phyloP scores from a whole-genome alignment of 495 filamentous ascomycete genomes.

The Physcia stellaris region DNA sequence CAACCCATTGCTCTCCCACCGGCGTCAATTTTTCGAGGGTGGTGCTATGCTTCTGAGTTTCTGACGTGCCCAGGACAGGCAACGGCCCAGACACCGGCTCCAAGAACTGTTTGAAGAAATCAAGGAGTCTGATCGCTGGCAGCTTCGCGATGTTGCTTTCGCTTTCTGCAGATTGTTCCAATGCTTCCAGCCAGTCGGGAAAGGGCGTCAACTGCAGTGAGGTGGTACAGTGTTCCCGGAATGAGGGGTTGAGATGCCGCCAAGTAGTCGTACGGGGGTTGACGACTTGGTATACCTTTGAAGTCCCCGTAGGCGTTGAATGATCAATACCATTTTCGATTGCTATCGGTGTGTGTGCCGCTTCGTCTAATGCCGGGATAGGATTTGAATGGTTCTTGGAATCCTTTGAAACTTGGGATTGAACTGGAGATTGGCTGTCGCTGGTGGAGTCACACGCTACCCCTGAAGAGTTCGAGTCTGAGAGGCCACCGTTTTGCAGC shows the following conservation, averaged over 20 bases:
- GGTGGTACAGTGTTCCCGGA: neutral
- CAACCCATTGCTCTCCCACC: no score
- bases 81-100: no score
- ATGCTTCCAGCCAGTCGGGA: conserved; percentile 1
- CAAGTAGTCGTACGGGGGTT: conserved; percentile 4
- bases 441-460: neutral
- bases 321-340: neutral
- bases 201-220: neutral
- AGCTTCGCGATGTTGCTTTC: no score
- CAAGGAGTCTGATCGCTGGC: no score
- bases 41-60: no score
- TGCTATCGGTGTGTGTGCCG: neutral
- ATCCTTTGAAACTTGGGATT: neutral
- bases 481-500: neutral
- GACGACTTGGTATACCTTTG: conserved; percentile 2
- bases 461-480: neutral
- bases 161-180: no score
- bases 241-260: neutral
- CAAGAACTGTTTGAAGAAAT: no score
- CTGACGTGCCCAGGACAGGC: no score
- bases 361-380: neutral
- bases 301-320: neutral
- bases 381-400: neutral
- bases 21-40: no score
- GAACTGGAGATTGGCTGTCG: neutral